phyloP scores from a whole-genome alignment of 2,329 filamentous ascomycete genomes.

The Massarina eburnea region DNA sequence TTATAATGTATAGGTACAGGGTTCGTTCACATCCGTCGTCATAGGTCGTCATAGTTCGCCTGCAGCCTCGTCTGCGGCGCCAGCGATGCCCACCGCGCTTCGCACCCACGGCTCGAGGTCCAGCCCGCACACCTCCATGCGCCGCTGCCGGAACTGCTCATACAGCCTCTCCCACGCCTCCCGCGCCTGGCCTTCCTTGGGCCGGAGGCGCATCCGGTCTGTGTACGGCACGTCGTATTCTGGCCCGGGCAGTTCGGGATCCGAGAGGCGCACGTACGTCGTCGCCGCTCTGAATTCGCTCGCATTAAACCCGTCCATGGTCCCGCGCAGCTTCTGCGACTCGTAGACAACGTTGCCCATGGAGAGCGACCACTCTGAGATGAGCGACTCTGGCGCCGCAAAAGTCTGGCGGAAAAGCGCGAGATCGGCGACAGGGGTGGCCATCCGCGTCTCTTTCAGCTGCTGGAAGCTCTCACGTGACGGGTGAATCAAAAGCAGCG shows the following conservation, averaged over 20 bases:
- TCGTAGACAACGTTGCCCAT: constrained; percentile 44
- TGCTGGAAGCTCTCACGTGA: constrained; percentile 35
- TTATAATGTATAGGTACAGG: background rate
- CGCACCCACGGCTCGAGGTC: constrained; percentile 49
- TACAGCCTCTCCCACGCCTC: constrained; percentile 55
- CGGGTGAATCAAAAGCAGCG: constrained; percentile 42
- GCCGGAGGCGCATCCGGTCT: constrained; percentile 44
- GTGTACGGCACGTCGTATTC: constrained; percentile 53
- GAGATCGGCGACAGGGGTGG: constrained; percentile 30
- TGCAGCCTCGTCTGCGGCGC: constrained; percentile 2
- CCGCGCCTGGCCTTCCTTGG: constrained; percentile 49
- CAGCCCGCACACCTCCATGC: constrained; percentile 56
- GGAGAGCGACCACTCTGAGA: constrained; percentile 42
- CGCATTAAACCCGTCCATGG: constrained; percentile 46
- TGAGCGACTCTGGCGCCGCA: constrained; percentile 31
- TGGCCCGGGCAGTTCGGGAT: constrained; percentile 53
- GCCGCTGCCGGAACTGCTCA: constrained; percentile 50
- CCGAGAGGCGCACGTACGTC: constrained; percentile 50
- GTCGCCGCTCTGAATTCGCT: constrained; percentile 47
- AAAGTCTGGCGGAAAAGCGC: constrained; percentile 39
- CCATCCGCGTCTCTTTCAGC: constrained; percentile 29
- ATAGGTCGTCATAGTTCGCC: background rate
- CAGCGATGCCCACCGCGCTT: constrained; percentile 18
- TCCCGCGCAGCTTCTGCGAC: constrained; percentile 32
- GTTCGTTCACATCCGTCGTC: too few species aligned